Conservation (phyloP, 2,329 filamentous ascomycete genomes). For the Microdochium bolleyi region DNA sequence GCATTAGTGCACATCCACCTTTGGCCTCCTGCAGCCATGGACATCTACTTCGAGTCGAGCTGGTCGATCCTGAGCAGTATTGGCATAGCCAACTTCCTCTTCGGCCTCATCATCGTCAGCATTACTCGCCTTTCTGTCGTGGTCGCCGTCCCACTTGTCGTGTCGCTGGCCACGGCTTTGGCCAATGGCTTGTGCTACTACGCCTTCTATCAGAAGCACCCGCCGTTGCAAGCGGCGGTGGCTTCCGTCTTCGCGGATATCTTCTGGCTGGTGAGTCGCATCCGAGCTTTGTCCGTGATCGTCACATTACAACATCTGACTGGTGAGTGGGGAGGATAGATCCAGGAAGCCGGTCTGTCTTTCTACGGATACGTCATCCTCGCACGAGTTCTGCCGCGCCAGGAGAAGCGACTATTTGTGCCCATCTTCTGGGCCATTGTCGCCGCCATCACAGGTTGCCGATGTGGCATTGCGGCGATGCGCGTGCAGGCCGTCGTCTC, state of each 20-base stretch:
- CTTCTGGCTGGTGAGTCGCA: slow-evolving; percentile 26
- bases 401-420: slow-evolving; percentile 33
- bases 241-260: slow-evolving; percentile 31
- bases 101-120: slow-evolving; percentile 27
- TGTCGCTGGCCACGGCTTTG: slow-evolving; percentile 26
- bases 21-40: too few relatives aligned
- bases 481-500: slow-evolving; percentile 20
- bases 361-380: slow-evolving; percentile 46
- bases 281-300: neutral
- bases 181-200: slow-evolving; percentile 35
- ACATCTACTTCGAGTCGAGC: slow-evolving; percentile 30
- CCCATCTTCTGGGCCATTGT: slow-evolving; percentile 50
- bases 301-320: too few relatives aligned
- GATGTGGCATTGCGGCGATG: slow-evolving; percentile 27
- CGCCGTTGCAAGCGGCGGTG: slow-evolving; percentile 15
- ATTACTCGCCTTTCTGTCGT: slow-evolving; percentile 30
- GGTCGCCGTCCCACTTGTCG: slow-evolving; percentile 28
- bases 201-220: slow-evolving; percentile 26
- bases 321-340: too few relatives aligned
- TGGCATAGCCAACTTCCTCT: slow-evolving; percentile 29
- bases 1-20: too few relatives aligned
- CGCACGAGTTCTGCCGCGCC: slow-evolving; percentile 37
- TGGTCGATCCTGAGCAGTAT: slow-evolving; percentile 37
- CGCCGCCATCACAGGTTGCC: slow-evolving; percentile 39
- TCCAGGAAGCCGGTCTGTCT: slow-evolving; percentile 34